Evolutionary conservation across 2,329 filamentous ascomycete genomes (phyloP).

Genomic region (Apiospora arundinis): DNA sequence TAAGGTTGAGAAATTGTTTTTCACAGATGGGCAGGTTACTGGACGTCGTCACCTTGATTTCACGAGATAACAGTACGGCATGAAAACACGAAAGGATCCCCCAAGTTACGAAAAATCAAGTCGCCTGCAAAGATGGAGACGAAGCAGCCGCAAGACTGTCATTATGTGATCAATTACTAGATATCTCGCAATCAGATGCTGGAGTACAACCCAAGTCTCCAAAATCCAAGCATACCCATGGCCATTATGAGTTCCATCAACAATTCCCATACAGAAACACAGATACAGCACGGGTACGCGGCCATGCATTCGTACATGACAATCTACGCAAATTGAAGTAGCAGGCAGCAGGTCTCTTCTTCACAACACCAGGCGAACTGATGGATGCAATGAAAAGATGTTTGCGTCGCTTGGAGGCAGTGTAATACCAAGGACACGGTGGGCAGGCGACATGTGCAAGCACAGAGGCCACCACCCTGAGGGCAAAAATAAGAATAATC

Average conservation of each 20-base stretch:
- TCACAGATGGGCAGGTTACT: not conserved
- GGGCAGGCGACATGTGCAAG: slow-evolving; percentile 69
- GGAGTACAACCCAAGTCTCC: not conserved
- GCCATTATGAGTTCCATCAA: not conserved
- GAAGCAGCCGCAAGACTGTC: not conserved
- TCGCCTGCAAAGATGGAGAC: not conserved
- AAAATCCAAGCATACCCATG: not conserved
- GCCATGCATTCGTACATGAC: too few relatives aligned
- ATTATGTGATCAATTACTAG: not conserved
- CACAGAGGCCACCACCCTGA: slow-evolving; percentile 65
- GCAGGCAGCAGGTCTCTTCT: slow-evolving; percentile 52
- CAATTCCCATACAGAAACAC: rapidly evolving
- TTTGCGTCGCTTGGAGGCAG: slow-evolving; percentile 75
- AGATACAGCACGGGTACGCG: too few relatives aligned
- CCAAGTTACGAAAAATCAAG: not conserved
- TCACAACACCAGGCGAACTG: slow-evolving; percentile 60
- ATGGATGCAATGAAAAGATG: slow-evolving; percentile 66
- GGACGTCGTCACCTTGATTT: slow-evolving; percentile 11
- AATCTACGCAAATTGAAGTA: too few relatives aligned
- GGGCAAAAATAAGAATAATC: slow-evolving; percentile 85
- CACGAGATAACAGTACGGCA: not conserved
- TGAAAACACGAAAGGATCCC: not conserved
- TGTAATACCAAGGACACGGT: slow-evolving; percentile 81
- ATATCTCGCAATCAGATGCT: not conserved
- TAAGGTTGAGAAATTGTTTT: slow-evolving; percentile 6